Conservation (phyloP, 2,329 filamentous ascomycete genomes). For the Fusarium nanum region DNA sequence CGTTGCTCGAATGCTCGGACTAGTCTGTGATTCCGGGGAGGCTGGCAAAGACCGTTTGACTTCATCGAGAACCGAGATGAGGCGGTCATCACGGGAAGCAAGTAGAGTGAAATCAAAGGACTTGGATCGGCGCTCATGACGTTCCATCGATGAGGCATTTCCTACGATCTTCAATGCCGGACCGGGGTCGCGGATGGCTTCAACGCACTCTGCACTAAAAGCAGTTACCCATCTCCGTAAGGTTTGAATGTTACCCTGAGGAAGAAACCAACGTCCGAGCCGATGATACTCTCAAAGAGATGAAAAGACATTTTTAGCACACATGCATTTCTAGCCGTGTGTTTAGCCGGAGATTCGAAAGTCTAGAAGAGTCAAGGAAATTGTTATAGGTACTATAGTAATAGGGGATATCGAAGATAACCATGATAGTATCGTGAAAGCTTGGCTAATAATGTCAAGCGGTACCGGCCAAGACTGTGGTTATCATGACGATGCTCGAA, state of each 20-base stretch:
- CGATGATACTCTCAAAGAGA: background rate
- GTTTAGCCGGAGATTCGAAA: slow-evolving; percentile 18
- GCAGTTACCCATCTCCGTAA: slow-evolving; percentile 9
- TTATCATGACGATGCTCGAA: slow-evolving; percentile 4
- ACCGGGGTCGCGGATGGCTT: slow-evolving; percentile 24
- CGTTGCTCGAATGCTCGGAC: slow-evolving; percentile 18
- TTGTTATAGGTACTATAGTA: background rate
- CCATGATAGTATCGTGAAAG: slow-evolving; percentile 17
- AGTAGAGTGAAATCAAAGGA: slow-evolving; percentile 33
- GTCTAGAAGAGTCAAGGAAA: slow-evolving; percentile 5
- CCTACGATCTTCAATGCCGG: slow-evolving; percentile 21
- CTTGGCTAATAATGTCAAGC: slow-evolving; percentile 18
- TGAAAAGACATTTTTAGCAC: slow-evolving; percentile 9
- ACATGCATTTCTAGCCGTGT: background rate
- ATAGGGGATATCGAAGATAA: slow-evolving; percentile 14
- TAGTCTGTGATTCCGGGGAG: slow-evolving; percentile 10
- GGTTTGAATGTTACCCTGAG: slow-evolving; percentile 19
- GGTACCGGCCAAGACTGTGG: slow-evolving; percentile 6
- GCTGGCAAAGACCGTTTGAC: slow-evolving; percentile 7
- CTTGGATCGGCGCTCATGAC: slow-evolving; percentile 29
- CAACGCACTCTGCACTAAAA: slow-evolving; percentile 20
- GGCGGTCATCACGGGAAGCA: background rate
- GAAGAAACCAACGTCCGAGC: slow-evolving; percentile 11
- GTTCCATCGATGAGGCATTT: slow-evolving; percentile 37
- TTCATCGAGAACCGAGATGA: background rate